Conservation (phyloP, 768 basidiomycete genomes). For the Cantharellus cinnabarinus region DNA sequence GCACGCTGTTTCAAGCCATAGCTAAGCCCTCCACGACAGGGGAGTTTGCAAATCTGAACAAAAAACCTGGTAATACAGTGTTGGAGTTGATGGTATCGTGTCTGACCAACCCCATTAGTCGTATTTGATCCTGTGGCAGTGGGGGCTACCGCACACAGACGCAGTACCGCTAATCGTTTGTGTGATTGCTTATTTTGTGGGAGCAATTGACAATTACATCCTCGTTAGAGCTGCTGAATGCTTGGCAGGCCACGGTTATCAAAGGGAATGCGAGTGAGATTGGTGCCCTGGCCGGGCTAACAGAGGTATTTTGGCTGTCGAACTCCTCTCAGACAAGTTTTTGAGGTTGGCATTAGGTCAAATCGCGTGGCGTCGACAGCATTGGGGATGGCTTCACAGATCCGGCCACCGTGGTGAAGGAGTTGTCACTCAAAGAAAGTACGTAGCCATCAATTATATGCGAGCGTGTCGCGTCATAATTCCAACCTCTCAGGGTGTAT, state of each 20-base stretch:
- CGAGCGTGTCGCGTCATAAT: not conserved
- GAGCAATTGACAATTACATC: no score
- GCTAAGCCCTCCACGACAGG: conserved; percentile 22
- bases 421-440: conserved; percentile 59
- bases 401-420: conserved; percentile 45
- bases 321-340: not conserved
- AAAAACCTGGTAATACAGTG: conserved; percentile 2
- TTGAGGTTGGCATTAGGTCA: conserved; percentile 25
- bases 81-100: not conserved
- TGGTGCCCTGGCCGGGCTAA: conserved; percentile 51
- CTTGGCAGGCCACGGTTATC: conserved; percentile 76
- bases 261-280: conserved; percentile 91
- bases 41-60: conserved; percentile 9
- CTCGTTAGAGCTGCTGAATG: conserved; percentile 38
- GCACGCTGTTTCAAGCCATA: not conserved
- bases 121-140: conserved; percentile 87
- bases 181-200: not conserved
- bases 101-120: conserved; percentile 23
- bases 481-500: conserved; percentile 37
- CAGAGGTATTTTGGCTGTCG: conserved; percentile 31
- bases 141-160: conserved; percentile 59
- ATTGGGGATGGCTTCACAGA: conserved; percentile 57
- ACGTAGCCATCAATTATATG: conserved; percentile 13
- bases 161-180: conserved; percentile 37
- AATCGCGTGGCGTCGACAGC: conserved; percentile 71